A percentile compares a stretch with the other conserved stretches of the same genome.
phyloP scores from a whole-genome alignment of 2,329 filamentous ascomycete species.

The Trichoderma arundinaceum region DNA sequence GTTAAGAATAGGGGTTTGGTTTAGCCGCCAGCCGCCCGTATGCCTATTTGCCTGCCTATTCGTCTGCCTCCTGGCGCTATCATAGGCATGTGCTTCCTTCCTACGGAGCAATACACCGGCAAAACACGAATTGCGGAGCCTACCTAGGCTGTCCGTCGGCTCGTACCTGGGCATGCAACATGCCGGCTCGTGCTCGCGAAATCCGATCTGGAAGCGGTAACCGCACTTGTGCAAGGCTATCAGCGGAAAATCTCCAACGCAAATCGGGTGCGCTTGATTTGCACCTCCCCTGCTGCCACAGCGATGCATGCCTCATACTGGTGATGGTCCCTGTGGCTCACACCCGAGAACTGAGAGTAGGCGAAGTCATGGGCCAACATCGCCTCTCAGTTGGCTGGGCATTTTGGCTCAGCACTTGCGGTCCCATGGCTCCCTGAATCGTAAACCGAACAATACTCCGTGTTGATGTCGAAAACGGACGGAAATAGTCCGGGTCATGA shows the following conservation, averaged over 20 bases:
- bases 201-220: constrained; percentile 15
- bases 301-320: neutral
- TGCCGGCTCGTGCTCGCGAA: constrained; percentile 7
- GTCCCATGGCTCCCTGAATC: neutral
- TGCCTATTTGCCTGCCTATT: neutral
- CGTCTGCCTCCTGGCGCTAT: neutral
- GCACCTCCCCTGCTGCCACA: neutral
- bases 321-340: neutral
- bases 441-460: neutral
- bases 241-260: neutral
- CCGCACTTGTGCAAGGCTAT: neutral
- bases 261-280: too few relatives aligned
- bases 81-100: neutral
- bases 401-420: constrained; percentile 10
- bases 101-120: neutral
- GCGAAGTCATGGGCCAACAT: neutral
- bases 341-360: neutral
- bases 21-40: neutral
- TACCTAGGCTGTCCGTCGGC: too few relatives aligned
- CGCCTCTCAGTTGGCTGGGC: neutral
- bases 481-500: constrained; percentile 16
- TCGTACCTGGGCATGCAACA: constrained; percentile 2
- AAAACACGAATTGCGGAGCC: neutral
- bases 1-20: neutral
- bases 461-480: neutral